A percentile compares a stretch with the other conserved stretches of the same genome.
Evolutionary conservation across 1,284 basidiomycete genomes (phyloP).

Genomic region (Ceratobasidium papillatum): DNA sequence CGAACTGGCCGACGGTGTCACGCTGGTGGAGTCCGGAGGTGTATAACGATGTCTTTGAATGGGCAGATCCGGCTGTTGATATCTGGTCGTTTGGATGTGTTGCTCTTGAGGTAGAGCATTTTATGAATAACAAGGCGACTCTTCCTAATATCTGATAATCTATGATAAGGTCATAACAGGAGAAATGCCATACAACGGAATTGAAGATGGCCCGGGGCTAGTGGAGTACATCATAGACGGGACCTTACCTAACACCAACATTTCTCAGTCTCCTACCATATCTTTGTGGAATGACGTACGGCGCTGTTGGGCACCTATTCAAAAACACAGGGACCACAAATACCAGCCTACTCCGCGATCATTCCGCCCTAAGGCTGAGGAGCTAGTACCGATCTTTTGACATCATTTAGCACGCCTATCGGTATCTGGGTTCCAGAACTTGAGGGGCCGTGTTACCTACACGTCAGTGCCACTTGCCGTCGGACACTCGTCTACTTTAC

Average conservation of each 20-base stretch:
- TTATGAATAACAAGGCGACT: background rate
- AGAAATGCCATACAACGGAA: background rate
- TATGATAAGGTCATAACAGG: background rate
- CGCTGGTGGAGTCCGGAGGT: background rate
- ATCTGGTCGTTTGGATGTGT: background rate
- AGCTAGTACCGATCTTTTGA: background rate
- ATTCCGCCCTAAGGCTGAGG: background rate
- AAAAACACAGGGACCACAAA: background rate
- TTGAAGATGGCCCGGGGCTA: background rate
- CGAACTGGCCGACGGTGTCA: background rate
- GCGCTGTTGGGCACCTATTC: background rate
- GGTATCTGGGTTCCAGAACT: too few relatives aligned
- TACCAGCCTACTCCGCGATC: background rate
- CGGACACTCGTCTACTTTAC: too few relatives aligned
- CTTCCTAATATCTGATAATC: background rate
- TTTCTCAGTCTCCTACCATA: background rate
- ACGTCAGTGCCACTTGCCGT: too few relatives aligned
- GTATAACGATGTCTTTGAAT: background rate
- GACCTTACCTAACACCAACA: background rate
- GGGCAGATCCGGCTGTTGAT: background rate
- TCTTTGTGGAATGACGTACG: background rate
- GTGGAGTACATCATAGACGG: background rate
- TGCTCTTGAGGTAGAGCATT: background rate
- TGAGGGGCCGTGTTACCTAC: too few relatives aligned
- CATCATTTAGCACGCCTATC: too few relatives aligned